Conservation (phyloP, 441 rosid species). For the Geranium incanum region DNA sequence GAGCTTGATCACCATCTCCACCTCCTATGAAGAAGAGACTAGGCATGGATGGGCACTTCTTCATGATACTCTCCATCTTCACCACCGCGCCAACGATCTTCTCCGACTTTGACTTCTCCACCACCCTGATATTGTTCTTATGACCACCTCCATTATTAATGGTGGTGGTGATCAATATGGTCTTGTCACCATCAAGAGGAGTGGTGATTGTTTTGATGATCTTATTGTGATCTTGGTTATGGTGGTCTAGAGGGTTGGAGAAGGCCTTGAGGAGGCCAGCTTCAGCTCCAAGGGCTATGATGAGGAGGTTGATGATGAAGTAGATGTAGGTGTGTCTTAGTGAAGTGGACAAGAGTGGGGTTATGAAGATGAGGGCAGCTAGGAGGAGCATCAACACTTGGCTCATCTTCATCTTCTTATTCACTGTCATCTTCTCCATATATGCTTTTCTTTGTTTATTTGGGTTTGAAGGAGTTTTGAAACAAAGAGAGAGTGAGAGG, state of each 20-base stretch:
- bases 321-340: conserved; percentile 49
- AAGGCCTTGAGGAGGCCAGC: conserved; percentile 35
- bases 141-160: background rate
- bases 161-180: background rate
- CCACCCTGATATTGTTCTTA: background rate
- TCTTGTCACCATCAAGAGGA: conserved; percentile 17
- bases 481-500: background rate
- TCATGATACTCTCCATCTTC: background rate
- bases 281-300: conserved; percentile 30
- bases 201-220: conserved; percentile 6
- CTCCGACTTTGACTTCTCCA: background rate
- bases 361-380: conserved; percentile 39
- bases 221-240: background rate
- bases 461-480: background rate
- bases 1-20: conserved; percentile 25
- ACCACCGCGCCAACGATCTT: background rate
- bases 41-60: conserved; percentile 22
- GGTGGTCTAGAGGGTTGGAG: conserved; percentile 29
- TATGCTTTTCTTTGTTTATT: too few relatives aligned
- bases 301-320: conserved; percentile 50
- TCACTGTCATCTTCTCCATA: conserved; percentile 19
- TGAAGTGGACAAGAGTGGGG: conserved; percentile 46
- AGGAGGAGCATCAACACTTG: conserved; percentile 38
- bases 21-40: conserved; percentile 57
- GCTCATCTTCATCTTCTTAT: conserved; percentile 37